A percentile compares a stretch with the other conserved stretches of the same genome.
phyloP scores from a whole-genome alignment of 257 asterid genomes.

The Solanum medicagineum region DNA sequence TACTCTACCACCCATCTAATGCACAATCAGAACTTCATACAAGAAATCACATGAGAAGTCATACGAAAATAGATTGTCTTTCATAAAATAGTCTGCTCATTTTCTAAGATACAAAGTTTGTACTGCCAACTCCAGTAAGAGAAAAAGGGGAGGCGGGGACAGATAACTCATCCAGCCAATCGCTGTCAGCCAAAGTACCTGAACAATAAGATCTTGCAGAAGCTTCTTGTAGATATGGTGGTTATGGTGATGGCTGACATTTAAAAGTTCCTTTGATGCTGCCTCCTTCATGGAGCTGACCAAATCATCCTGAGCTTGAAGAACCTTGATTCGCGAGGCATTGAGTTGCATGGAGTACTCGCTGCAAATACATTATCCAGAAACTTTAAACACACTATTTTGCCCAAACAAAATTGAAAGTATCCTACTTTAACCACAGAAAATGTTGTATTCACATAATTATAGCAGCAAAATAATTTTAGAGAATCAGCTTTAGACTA shows the following conservation, averaged over 20 bases:
- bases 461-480: neutral
- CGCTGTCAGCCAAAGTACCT: conserved; percentile 28
- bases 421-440: neutral
- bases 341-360: conserved; percentile 83
- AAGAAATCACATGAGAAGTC: neutral
- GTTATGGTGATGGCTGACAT: conserved; percentile 32
- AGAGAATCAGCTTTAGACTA: neutral
- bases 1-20: neutral
- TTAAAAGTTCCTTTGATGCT: conserved; percentile 46
- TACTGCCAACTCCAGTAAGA: neutral
- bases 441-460: neutral
- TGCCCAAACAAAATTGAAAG: neutral
- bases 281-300: conserved; percentile 65
- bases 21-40: neutral
- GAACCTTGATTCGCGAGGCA: conserved; percentile 81
- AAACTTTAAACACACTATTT: neutral
- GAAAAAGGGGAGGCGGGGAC: neutral
- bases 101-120: neutral
- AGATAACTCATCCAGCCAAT: neutral
- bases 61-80: neutral
- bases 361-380: conserved; percentile 19
- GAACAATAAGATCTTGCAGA: conserved; percentile 66
- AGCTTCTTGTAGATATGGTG: conserved; percentile 41
- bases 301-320: conserved; percentile 90
- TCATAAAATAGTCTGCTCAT: neutral